A percentile compares a stretch with the other conserved stretches of the same genome.
These are phyloP conservation scores for Dactylonectria macrodidyma DNA, from an alignment of 2,329 filamentous ascomycete genomes.

Conservation along the genomic window DNA sequence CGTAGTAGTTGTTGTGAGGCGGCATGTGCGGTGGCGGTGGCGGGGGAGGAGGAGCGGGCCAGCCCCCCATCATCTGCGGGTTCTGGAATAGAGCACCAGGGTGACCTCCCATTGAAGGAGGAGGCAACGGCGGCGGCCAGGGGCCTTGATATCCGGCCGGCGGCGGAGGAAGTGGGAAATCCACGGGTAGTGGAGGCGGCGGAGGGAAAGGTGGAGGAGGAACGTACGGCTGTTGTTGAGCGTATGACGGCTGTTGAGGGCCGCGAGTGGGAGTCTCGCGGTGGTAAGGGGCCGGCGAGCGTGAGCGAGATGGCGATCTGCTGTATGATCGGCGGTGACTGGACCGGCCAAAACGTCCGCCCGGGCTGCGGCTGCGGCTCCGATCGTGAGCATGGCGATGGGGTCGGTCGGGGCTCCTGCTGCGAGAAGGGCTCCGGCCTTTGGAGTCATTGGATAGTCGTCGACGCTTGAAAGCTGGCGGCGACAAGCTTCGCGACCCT, in stretches of 20 bases:
- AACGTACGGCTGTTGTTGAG: conserved; percentile 42
- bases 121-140: conserved; percentile 59
- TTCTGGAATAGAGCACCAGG: conserved; percentile 49
- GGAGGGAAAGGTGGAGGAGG: conserved; percentile 40
- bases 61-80: conserved; percentile 47
- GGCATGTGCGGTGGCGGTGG: conserved; percentile 41
- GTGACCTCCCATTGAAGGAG: conserved; percentile 43
- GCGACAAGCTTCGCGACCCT: conserved; percentile 51
- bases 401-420: conserved; percentile 47
- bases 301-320: conserved; percentile 48
- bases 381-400: conserved; percentile 44
- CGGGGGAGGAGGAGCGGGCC: conserved; percentile 40
- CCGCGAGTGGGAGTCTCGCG: conserved; percentile 38
- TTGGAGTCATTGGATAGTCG: conserved; percentile 44
- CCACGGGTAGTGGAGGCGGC: conserved; percentile 42
- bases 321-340: conserved; percentile 44
- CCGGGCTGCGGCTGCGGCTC: conserved; percentile 38
- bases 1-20: conserved; percentile 43
- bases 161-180: conserved; percentile 53
- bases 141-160: conserved; percentile 58
- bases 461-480: conserved; percentile 50
- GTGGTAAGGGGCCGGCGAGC: conserved; percentile 39
- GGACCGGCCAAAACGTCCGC: conserved; percentile 36
- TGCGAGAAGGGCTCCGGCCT: conserved; percentile 43
- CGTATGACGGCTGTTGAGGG: conserved; percentile 43